Evolutionary conservation across 176 grass and related monocot genomes (phyloP), one percentile per base, ranked within the genome.

Genomic region (Thinopyrum elongatum): DNA sequence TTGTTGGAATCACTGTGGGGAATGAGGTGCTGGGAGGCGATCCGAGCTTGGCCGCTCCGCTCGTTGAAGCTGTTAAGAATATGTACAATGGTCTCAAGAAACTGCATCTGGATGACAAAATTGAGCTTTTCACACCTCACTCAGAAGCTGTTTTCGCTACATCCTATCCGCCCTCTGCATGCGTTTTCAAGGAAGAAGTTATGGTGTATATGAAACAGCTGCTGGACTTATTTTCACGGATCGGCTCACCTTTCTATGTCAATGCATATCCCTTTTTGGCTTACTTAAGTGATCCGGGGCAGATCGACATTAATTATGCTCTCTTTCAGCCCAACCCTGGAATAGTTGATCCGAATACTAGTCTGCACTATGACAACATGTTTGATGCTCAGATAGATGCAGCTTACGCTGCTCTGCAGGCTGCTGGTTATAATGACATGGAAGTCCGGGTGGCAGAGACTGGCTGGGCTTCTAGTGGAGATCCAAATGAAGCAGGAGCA

Each of bases 331-430:
- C 94, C 23, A 99, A 99, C 79, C 66, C 74, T 36, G 97, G 97
- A 80, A 87, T 99, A 38, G 21, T 80, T 73, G 97, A 99, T 83
- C 86, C 75, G 4, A 99, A 99, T 51, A 93, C 82, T 15, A 90
- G 88, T 86, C 84, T 99, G 81, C 97, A 97, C 70, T 99, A 99
- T 63, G 94, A 99, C 44, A 99, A 99, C 85, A 97, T 99, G 94
- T 97, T 99, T 80, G 97, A 99, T 85, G 97, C 97, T 27, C 97
- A 99, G 87, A 76, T 99, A 82, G 97, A 99, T 97, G 97, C 97
- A 73, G 88, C 94, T 89, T 97, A 99, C 70, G 85, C 92, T 84
- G 97, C 97, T 38, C 84, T 99, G 31, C 92, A 94, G 66, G 90
- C 85, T 13, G 94, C 89, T 84, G 94, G 94, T 42, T 97, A 93